Conservation (phyloP, 768 basidiomycete genomes). For the Russula sp. region DNA sequence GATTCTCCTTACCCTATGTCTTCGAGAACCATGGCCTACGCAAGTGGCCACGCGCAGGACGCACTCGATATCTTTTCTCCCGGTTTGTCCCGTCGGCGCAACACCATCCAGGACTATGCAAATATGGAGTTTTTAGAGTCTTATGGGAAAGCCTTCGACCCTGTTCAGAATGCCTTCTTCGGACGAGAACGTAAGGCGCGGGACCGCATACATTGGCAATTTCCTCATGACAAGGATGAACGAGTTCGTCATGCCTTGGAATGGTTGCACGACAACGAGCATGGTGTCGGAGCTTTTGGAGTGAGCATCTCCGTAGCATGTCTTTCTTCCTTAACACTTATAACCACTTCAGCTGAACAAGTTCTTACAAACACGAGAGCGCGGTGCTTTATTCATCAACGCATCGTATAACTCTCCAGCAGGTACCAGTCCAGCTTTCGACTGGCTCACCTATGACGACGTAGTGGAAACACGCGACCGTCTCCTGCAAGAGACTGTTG, state of each 20-base stretch:
- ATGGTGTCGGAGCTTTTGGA: constrained; percentile 22
- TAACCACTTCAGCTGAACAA: constrained; percentile 18
- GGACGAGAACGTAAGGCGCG: constrained; percentile 24
- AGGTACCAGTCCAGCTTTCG: constrained; percentile 12
- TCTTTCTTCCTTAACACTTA: neutral
- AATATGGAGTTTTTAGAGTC: constrained; percentile 16
- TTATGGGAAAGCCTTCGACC: constrained; percentile 15
- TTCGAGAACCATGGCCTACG: constrained; percentile 26
- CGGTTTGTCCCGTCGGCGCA: constrained; percentile 7
- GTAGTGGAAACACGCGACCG: constrained; percentile 22
- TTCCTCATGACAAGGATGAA: constrained; percentile 24
- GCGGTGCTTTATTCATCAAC: constrained; percentile 24
- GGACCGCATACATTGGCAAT: constrained; percentile 26
- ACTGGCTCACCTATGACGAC: constrained; percentile 22
- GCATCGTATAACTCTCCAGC: constrained; percentile 14
- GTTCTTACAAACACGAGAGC: constrained; percentile 23
- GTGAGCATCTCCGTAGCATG: constrained; percentile 9
- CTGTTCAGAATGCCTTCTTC: constrained; percentile 22
- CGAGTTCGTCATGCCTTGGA: constrained; percentile 17
- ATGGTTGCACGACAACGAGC: constrained; percentile 18
- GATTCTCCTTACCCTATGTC: constrained; percentile 20
- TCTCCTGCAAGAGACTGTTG: constrained; percentile 23
- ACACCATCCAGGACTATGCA: constrained; percentile 13
- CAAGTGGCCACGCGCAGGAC: constrained; percentile 4
- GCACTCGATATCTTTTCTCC: constrained; percentile 12